These are phyloP conservation scores for Mortierella hygrophila DNA, from an alignment of 192 early-diverging fungal species.

Conservation along the genomic window DNA sequence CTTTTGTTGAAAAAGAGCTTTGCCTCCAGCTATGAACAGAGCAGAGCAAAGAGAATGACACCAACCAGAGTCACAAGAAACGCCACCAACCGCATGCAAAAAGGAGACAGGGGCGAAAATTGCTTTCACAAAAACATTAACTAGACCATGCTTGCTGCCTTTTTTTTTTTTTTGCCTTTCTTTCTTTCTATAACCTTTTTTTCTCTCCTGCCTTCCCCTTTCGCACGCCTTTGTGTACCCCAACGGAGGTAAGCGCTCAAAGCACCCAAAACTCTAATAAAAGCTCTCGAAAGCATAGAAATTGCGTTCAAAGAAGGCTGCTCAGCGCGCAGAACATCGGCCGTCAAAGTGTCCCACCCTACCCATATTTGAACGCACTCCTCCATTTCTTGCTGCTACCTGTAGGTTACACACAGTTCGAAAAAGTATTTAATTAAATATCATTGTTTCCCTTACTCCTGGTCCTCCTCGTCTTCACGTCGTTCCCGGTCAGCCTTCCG, in stretches of 20 bases:
- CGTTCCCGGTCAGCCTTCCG: conserved; percentile 44
- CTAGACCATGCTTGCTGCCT: too few relatives aligned
- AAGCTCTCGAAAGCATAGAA: neutral
- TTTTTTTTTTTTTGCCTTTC: too few relatives aligned
- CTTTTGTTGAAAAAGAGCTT: neutral
- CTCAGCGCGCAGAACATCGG: neutral
- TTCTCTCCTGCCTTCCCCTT: too few relatives aligned
- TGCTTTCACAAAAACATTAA: neutral
- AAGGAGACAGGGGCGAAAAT: neutral
- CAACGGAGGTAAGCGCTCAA: neutral
- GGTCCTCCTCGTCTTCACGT: conserved; percentile 29
- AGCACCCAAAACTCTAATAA: neutral
- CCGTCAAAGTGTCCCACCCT: neutral
- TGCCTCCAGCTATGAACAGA: neutral
- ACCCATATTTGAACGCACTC: neutral
- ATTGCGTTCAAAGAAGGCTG: neutral
- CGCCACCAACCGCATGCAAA: neutral
- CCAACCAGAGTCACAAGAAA: neutral
- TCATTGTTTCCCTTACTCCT: conserved; percentile 1
- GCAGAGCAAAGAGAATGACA: neutral
- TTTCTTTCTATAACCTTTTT: too few relatives aligned
- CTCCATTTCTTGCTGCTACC: too few relatives aligned
- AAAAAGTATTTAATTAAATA: neutral
- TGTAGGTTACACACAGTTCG: neutral
- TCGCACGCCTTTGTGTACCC: too few relatives aligned